Percentiles rank a stretch among this genome's conserved stretches.
Evolutionary conservation across 768 basidiomycete genomes (phyloP).

Genomic region (Pleurotus tuoliensis): DNA sequence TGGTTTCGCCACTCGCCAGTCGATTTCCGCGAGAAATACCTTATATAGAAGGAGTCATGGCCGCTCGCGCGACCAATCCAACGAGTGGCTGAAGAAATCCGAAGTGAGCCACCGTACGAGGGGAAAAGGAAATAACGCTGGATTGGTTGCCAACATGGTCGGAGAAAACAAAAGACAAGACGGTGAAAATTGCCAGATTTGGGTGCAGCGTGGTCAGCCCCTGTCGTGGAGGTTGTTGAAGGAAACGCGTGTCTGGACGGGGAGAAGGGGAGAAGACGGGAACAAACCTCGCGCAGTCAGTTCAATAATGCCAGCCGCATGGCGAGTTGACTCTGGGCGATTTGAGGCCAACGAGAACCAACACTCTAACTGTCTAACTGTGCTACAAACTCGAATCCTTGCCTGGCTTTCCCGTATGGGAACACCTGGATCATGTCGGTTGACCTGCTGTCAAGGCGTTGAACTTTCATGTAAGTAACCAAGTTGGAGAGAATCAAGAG

Average conservation of each 20-base stretch:
- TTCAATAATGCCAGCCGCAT: too few relatives aligned
- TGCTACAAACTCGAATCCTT: too few relatives aligned
- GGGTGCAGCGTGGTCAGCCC: not conserved
- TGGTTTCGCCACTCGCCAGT: constrained; percentile 3
- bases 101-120: constrained; percentile 6
- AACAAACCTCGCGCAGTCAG: too few relatives aligned
- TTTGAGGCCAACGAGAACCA: too few relatives aligned
- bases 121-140: constrained; percentile 5
- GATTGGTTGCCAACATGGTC: constrained; percentile 9
- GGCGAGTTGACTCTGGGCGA: too few relatives aligned
- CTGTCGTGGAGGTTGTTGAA: not conserved
- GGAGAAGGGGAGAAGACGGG: not conserved
- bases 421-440: too few relatives aligned
- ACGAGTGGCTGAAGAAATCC: constrained; percentile 7
- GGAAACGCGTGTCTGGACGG: not conserved
- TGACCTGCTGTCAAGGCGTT: too few relatives aligned
- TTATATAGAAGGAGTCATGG: constrained; percentile 3
- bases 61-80: not conserved
- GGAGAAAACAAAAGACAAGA: not conserved
- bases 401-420: too few relatives aligned
- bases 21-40: not conserved
- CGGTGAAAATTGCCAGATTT: constrained; percentile 1
- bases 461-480: too few relatives aligned
- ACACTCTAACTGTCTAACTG: too few relatives aligned
- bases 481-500: too few relatives aligned